Evolutionary conservation across 2,329 filamentous ascomycete species (phyloP).

Genomic region (Fusarium subglutinans): DNA sequence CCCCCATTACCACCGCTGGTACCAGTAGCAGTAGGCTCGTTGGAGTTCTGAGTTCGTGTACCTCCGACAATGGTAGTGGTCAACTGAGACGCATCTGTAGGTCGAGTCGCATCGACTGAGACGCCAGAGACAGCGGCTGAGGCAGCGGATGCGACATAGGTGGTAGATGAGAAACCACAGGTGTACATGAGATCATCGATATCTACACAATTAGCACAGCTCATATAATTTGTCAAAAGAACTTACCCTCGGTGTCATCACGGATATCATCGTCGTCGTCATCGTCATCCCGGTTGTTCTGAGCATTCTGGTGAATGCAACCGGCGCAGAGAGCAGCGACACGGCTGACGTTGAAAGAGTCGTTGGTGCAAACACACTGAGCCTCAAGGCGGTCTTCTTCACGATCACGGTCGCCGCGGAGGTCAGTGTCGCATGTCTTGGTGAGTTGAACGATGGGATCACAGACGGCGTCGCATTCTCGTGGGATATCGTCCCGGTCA

Average conservation of each 20-base stretch:
- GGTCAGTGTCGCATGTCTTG: slow-evolving; percentile 48
- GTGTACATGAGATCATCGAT: slow-evolving; percentile 48
- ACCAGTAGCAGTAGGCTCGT: slow-evolving; percentile 7
- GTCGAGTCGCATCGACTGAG: slow-evolving; percentile 45
- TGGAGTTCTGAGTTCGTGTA: slow-evolving; percentile 14
- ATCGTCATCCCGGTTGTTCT: slow-evolving; percentile 22
- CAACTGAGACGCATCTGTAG: slow-evolving; percentile 47
- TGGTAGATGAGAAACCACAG: slow-evolving; percentile 48
- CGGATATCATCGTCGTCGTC: slow-evolving; percentile 33
- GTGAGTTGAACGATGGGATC: slow-evolving; percentile 48
- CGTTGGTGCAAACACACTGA: slow-evolving; percentile 54
- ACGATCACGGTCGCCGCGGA: slow-evolving; percentile 43
- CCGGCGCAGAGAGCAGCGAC: slow-evolving; percentile 50
- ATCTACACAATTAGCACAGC: slow-evolving; percentile 35
- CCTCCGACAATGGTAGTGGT: slow-evolving; percentile 47
- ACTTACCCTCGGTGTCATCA: slow-evolving; percentile 39
- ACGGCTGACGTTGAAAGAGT: slow-evolving; percentile 50
- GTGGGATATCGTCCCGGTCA: slow-evolving; percentile 48
- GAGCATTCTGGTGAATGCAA: slow-evolving; percentile 49
- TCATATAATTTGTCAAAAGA: no score
- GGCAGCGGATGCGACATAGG: slow-evolving; percentile 42
- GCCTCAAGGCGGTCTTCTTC: slow-evolving; percentile 50
- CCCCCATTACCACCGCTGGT: background rate
- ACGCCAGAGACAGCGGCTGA: slow-evolving; percentile 42
- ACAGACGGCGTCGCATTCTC: slow-evolving; percentile 50